phyloP scores from a whole-genome alignment of 495 filamentous ascomycete species.

The Xylaria cubensis region DNA sequence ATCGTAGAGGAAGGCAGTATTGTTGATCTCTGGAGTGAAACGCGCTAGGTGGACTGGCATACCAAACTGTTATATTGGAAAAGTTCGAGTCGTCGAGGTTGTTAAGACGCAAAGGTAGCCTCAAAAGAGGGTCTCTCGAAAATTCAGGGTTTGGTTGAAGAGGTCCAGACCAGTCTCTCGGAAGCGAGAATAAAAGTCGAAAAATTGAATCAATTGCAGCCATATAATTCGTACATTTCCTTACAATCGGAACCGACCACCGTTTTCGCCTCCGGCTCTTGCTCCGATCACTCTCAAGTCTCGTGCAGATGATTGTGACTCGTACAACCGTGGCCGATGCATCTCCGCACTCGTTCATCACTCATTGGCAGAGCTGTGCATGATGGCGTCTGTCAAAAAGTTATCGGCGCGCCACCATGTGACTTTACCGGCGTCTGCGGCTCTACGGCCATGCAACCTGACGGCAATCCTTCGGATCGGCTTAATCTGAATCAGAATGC shows the following conservation, averaged over 20 bases:
- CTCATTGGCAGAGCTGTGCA: neutral
- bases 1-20: neutral
- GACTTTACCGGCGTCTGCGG: neutral
- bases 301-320: neutral
- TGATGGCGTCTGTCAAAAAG: neutral
- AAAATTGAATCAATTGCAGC: neutral
- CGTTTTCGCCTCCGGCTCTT: no score
- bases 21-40: neutral
- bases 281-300: neutral
- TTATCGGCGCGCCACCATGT: neutral
- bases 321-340: neutral
- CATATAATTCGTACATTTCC: neutral
- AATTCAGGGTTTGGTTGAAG: neutral
- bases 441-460: neutral
- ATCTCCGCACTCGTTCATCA: neutral
- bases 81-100: neutral
- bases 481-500: neutral
- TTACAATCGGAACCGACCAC: neutral
- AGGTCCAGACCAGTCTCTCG: neutral
- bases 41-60: neutral
- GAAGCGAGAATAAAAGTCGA: neutral
- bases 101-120: neutral
- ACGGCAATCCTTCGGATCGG: neutral
- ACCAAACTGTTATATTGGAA: neutral
- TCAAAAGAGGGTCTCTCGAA: neutral